Percentiles rank a stretch among this genome's conserved stretches.
Conservation (phyloP, 2,329 filamentous ascomycete genomes). For the Pyrenochaeta sp. region DNA sequence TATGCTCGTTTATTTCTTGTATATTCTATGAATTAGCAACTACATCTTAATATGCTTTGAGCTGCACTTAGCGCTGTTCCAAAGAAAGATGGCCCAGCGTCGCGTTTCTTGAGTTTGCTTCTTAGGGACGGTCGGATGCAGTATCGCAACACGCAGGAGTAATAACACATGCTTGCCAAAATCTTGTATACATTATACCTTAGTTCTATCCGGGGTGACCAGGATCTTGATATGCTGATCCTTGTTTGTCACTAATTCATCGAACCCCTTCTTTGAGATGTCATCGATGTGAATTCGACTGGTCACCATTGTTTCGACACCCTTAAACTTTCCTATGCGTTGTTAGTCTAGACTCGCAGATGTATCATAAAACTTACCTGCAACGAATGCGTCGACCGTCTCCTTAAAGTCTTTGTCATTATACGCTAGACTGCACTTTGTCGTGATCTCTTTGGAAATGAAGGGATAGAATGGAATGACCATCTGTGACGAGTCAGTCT, state of each 20-base stretch:
- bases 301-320: conserved; percentile 44
- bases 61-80: neutral
- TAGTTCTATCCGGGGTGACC: conserved; percentile 38
- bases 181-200: conserved; percentile 8
- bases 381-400: conserved; percentile 41
- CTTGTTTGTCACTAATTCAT: conserved; percentile 42
- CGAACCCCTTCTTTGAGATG: conserved; percentile 40
- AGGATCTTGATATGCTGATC: conserved; percentile 50
- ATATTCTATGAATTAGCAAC: no score
- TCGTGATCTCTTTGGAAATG: conserved; percentile 41
- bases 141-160: neutral
- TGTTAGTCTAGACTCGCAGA: neutral
- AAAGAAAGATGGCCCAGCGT: neutral
- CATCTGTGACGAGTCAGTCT: conserved; percentile 27
- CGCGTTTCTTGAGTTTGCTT: neutral
- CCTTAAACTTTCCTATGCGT: conserved; percentile 40
- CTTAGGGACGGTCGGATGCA: neutral
- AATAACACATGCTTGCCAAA: neutral
- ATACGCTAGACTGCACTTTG: conserved; percentile 42
- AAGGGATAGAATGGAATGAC: conserved; percentile 34
- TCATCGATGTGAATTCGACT: conserved; percentile 45
- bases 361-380: conserved; percentile 29
- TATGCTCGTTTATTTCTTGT: no score
- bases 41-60: neutral
- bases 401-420: conserved; percentile 44